Percentiles rank a stretch among this genome's conserved stretches.
These are phyloP conservation scores for Blastobotrys capitulatus DNA, from an alignment of 1,139 yeast species.

Conservation along the genomic window DNA sequence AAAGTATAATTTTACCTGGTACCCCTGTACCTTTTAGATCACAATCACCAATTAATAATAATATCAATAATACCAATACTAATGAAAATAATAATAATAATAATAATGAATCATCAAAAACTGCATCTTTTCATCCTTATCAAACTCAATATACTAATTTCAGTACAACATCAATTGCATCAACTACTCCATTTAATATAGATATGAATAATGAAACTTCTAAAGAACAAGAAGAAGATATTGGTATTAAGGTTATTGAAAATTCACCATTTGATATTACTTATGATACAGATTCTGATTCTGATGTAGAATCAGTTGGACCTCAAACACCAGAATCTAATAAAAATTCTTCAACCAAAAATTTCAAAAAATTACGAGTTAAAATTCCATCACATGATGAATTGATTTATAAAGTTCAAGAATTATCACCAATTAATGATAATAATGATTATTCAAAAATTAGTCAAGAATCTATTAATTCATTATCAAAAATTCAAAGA, in stretches of 20 bases:
- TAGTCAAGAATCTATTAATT: not conserved
- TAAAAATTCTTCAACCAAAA: not conserved
- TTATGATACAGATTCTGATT: constrained; percentile 3
- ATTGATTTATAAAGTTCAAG: constrained; percentile 2
- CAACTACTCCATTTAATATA: not conserved
- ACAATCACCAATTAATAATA: not conserved
- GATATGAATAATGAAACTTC: not conserved
- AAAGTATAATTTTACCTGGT: not conserved
- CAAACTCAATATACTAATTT: not conserved
- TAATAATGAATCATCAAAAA: not conserved
- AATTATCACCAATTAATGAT: not conserved
- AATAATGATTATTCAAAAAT: too few species aligned
- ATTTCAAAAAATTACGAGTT: not conserved
- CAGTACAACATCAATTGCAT: not conserved
- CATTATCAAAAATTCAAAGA: not conserved
- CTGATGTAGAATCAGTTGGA: not conserved
- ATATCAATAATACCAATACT: not conserved
- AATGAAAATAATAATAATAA: not conserved
- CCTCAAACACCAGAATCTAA: not conserved
- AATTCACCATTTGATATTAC: constrained; percentile 6
- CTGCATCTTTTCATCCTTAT: not conserved
- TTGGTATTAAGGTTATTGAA: not conserved
- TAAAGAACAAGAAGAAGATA: not conserved
- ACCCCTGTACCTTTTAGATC: constrained; percentile 1
- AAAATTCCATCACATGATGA: constrained; percentile 8